Evolutionary conservation across 805 yeast genomes (phyloP), one percentile per base, ranked within the genome.

Genomic region (Cyberlindnera maclurae): DNA sequence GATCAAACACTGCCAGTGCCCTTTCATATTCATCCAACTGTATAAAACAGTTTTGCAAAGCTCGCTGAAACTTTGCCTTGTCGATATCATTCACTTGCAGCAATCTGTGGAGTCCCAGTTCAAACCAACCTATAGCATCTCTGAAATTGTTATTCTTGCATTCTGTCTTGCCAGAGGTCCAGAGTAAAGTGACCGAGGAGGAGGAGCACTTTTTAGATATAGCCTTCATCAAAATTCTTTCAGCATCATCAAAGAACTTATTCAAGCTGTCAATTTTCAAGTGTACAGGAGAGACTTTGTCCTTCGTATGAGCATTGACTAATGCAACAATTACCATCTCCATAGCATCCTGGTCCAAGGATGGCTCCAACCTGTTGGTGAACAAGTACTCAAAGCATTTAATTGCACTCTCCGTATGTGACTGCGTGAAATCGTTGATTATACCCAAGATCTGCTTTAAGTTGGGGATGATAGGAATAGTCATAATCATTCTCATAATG

Each of bases 131-230:
- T 11, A 54, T 42, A 6, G 59, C 46, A 15, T 55, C 52, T 1
- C 27, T 18, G 29, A 31, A 46, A 3, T 52, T 39, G 7, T 45
- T 48, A 9, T 32, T 37, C 43, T 57, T 67, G 22, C 52, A 54
- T 13, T 50, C 44, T 13, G 48, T 44, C 29, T 64, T 64, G 0
- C 66, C 70, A 15, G 47, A 38, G 34, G 65, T 67, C 70, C 71
- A 68, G 15, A 68, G 40, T 20, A 68, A 40, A 1, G 70, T 58
- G 0, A 63, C 52, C 5, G 61, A 36, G 31, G 66, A 52, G 5
- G 64, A 55, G 6, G 58, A 40, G 5, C 65, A 50, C 12, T 52
- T 50, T 26, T 50, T 54, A 1, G 64, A 51, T 3, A 68, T 40
- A 1, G 46, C 29, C 20, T 38, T 42, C n/a, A 42, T 28, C 4